Percentiles rank a stretch among this genome's conserved stretches.
Evolutionary conservation across 1,284 basidiomycete species (phyloP).

Genomic region (Waitea zeae): DNA sequence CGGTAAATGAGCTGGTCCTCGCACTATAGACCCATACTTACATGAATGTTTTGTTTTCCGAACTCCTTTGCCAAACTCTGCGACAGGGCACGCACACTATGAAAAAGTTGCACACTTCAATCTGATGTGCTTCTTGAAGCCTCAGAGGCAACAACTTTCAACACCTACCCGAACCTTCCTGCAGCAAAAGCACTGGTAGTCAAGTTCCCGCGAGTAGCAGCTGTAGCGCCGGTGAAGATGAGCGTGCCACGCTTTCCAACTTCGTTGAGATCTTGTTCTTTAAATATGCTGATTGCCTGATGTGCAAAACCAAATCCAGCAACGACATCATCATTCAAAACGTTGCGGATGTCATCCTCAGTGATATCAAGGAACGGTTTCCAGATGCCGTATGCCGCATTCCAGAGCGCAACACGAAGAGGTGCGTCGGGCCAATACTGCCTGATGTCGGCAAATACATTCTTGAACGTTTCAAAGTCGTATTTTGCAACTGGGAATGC

Average conservation of each 20-base stretch:
- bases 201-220: slow-evolving; percentile 43
- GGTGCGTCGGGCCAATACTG: slow-evolving; percentile 29
- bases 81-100: slow-evolving; percentile 43
- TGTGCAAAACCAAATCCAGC: slow-evolving; percentile 54
- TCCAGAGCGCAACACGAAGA: slow-evolving; percentile 52
- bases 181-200: slow-evolving; percentile 51
- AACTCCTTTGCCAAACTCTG: slow-evolving; percentile 73
- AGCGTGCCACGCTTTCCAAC: slow-evolving; percentile 39
- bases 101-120: too few relatives aligned
- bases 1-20: neutral
- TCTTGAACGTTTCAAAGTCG: slow-evolving; percentile 28
- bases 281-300: slow-evolving; percentile 42
- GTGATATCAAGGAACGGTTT: slow-evolving; percentile 56
- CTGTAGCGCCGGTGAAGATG: slow-evolving; percentile 68
- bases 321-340: slow-evolving; percentile 35
- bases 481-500: slow-evolving; percentile 45
- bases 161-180: too few relatives aligned
- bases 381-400: slow-evolving; percentile 37
- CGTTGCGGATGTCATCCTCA: slow-evolving; percentile 32
- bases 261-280: slow-evolving; percentile 33
- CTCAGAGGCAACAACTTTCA: too few relatives aligned
- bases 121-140: too few relatives aligned
- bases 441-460: slow-evolving; percentile 37
- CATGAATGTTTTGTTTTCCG: slow-evolving; percentile 64
- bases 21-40: slow-evolving; percentile 23